Evolutionary conservation across 495 filamentous ascomycete species (phyloP), one percentile per base, ranked within the genome.

Genomic region (Penicillium longicatenatum): DNA sequence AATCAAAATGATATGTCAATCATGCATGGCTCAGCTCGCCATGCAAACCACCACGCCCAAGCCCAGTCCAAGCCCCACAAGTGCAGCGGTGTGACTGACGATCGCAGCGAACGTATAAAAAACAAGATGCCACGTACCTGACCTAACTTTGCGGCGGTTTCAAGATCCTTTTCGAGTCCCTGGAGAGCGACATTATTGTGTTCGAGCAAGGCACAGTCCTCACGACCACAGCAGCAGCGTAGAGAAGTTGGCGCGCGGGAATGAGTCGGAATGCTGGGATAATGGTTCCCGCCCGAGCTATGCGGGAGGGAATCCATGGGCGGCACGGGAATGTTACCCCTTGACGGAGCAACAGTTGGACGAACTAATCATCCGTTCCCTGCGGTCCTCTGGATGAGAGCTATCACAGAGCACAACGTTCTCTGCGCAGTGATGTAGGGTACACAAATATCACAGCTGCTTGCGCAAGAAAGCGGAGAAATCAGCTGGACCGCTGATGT

Each of bases 121-220:
- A 54, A 31, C 45, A 43, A 54, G 4, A 37, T 19, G n/a, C 9
- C 44, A 73, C 72, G 60, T 84, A 95, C 93, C 89, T 97, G 89
- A 46, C 93, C 93, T 68, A 97, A 81, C 58, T 86, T 80, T 33
- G 92, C 93, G 12, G 93, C 93, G 24, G 84, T 89, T 55, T 84
- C 83, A 14, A 97, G 88, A 75, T 97, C 90, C 61, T 86, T 86
- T 73, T 98, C 93, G 59, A 97, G 76, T 51, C 86, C 87, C 64
- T 88, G 82, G 20, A 97, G 79, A 41, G 91, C 85, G n/a, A 79
- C 77, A 72, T 87, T 84, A 70, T 90, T 95, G 65, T 91, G 84
- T 71, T 82, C 85, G 54, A 93, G 80, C 69, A 88, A 90, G 59
- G 87, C 84, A 67, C 93, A 98, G 59, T 91, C 87, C 44, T 79